Conservation (phyloP, 305 asterid species). For the Fraxinus velutina region DNA sequence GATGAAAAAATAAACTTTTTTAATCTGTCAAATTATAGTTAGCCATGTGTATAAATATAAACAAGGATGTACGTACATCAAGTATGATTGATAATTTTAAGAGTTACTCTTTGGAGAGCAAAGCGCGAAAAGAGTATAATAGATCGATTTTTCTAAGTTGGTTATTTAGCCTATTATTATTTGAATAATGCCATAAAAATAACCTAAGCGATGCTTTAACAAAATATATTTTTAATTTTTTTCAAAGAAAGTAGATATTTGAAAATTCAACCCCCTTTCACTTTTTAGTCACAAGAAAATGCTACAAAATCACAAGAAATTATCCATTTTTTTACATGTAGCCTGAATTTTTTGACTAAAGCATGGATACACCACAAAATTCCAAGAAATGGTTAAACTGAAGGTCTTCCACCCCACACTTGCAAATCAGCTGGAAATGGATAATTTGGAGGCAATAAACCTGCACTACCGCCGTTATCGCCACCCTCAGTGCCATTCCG, state of each 20-base stretch:
- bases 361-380: background rate
- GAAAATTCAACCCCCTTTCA: background rate
- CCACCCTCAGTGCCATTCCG: constrained; percentile 30
- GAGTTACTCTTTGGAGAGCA: too few relatives aligned
- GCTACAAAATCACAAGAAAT: background rate
- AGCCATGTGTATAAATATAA: too few relatives aligned
- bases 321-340: background rate
- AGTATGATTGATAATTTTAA: too few relatives aligned
- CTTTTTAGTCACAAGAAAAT: background rate
- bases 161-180: background rate
- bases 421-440: constrained; percentile 35
- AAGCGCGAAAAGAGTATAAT: too few relatives aligned
- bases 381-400: background rate
- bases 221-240: too few relatives aligned
- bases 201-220: background rate
- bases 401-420: constrained; percentile 1
- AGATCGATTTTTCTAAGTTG: background rate
- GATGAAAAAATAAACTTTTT: too few relatives aligned
- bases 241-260: background rate
- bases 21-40: too few relatives aligned
- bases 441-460: constrained; percentile 32
- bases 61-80: too few relatives aligned
- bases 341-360: background rate
- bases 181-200: background rate
- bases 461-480: constrained; percentile 11